Evolutionary conservation across 2,329 filamentous ascomycete genomes (phyloP), one percentile per base, ranked within the genome.

Genomic region (Aureobasidium zeae): DNA sequence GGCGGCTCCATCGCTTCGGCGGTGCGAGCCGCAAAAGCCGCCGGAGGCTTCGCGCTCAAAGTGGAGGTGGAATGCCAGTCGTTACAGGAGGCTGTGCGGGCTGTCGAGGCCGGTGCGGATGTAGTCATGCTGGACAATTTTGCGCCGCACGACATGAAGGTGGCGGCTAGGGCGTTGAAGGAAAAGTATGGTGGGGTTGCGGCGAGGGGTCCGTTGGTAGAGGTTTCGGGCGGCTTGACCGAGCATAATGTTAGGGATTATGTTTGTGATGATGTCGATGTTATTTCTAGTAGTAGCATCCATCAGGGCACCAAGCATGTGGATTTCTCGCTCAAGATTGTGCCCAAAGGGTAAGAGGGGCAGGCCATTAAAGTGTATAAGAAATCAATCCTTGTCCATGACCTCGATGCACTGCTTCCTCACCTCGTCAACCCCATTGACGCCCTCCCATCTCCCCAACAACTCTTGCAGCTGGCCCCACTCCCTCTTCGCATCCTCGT

Each of bases 81-180:
- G 55, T 80, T 94, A 63, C 79, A 73, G 31, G 87, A 94, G 66
- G 91, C 91, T 0, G 81, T 95, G 61, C 86, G 93, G 65, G 91
- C 91, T 1, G 88, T 95, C 55, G 76, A 69, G 3, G 89, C 89
- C 0, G 91, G 91, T 1, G 91, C 91, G 0, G 89, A 98, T 61
- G 81, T 98, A 15, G 80, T 98, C 49, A 98, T 98, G 91, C 68
- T 98, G 48, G 91, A 98, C 62, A 98, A 98, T 63, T 98, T 96
- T 59, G 80, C 78, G 0, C 79, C 82, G 1, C 81, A 85, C 1
- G 86, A 80, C 1, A 81, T 95, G 49, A 81, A 79, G 59, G 64
- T 73, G 7, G 86, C 86, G 1, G 85, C 89, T 11, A 73, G 66
- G 58, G 79, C 74, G 53, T 61, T 98, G 51, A 93, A 89, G 67